Evolutionary conservation across 106 monocot species (phyloP), one percentile per base, ranked within the genome.

Genomic region (Narthecium ossifragum): DNA sequence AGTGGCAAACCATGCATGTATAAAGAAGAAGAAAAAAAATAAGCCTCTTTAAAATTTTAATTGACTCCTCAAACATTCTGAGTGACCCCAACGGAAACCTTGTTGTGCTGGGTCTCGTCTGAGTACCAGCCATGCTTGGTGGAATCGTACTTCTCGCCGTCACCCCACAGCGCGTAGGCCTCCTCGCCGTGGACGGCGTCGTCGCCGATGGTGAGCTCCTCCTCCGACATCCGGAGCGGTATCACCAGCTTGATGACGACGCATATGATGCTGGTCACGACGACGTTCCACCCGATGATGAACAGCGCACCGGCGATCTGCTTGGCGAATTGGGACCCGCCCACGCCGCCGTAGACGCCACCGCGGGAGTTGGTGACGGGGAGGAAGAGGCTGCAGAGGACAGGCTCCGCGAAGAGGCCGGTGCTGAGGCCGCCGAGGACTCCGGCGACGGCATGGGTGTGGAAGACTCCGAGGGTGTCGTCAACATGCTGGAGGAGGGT

Each of bases 391-490:
- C 8, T 15, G 60, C 66, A 60, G 23, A 78, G 78, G 11, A 46
- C 31, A 7, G 78, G 78, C 50, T 78, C 61, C 0, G 78, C 61
- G 54, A 78, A 58, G 38, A 78, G 54, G 21, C 78, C 78, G 49
- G 78, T 78, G 30, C 55, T 56, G 7, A 39, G 49, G 23, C 78
- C 78, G 7, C 78, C 78, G 5, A 78, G 53, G 71, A 78, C 62
- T 4, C 78, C 78, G 7, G 78, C 78, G 4, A 78, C 78, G 0
- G 78, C 78, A 50, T 78, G 78, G 21, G 78, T 78, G 72, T 78
- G 78, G 61, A 78, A 78, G 49, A 78, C 78, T 46, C 78, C 78
- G 60, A 78, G 72, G 9, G 78, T 78, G 71, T 78, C 78, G 55
- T 78, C 78, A 15, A 78, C 72, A 12, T 78, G 51, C 62, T 67